Conservation (phyloP, 108 stramenopile species). For the Fistulifera pelliculosa region DNA sequence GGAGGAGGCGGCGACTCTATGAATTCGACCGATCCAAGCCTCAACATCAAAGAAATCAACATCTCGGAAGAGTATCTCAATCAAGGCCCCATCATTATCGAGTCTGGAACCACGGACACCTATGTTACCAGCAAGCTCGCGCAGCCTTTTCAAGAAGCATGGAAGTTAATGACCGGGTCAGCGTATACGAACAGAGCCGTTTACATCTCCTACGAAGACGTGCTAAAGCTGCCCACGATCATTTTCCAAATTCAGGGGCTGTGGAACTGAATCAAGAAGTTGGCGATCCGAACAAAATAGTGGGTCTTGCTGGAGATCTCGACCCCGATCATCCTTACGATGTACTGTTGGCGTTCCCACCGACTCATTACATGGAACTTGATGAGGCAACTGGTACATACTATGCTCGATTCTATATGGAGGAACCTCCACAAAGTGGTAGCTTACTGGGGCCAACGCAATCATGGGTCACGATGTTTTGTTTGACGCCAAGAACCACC, state of each 20-base stretch:
- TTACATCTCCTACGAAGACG: conserved; percentile 33
- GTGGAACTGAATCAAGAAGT: conserved; percentile 16
- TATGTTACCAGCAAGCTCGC: conserved; percentile 36
- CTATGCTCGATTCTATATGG: conserved; percentile 46
- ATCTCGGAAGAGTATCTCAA: conserved; percentile 12
- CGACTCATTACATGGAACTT: conserved; percentile 72
- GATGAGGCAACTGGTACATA: conserved; percentile 45
- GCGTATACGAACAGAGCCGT: conserved; percentile 14
- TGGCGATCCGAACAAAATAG: conserved; percentile 31
- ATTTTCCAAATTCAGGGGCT: conserved; percentile 53
- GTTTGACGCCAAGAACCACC: conserved; percentile 48
- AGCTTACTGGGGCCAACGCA: conserved; percentile 76
- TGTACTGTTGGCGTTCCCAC: conserved; percentile 66
- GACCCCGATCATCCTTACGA: conserved; percentile 58
- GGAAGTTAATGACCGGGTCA: conserved; percentile 14
- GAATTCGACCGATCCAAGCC: not conserved
- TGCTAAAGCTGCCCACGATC: conserved; percentile 65
- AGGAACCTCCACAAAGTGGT: conserved; percentile 23
- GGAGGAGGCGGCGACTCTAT: conserved; percentile 31
- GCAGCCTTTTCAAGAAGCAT: conserved; percentile 14
- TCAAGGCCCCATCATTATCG: conserved; percentile 63
- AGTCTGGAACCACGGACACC: conserved; percentile 84
- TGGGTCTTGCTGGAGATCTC: conserved; percentile 51
- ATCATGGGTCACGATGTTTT: conserved; percentile 87
- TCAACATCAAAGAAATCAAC: conserved; percentile 25